Evolutionary conservation across 1,284 basidiomycete genomes (phyloP).

Genomic region (Cutaneotrichosporon sp.): DNA sequence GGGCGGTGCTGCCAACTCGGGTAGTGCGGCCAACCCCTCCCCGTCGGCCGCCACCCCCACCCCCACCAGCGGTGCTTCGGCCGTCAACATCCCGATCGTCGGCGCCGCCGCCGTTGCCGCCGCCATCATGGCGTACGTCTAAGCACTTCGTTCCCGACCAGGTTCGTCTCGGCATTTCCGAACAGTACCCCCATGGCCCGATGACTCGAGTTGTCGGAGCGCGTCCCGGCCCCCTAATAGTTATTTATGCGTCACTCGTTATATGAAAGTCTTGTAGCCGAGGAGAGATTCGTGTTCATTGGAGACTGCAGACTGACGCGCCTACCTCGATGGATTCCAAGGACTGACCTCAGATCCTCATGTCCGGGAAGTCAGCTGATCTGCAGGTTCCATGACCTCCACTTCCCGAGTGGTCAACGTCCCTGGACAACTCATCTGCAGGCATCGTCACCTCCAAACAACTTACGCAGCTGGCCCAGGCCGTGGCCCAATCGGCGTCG

Average conservation of each 20-base stretch:
- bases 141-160: neutral
- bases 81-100: slow-evolving; percentile 9
- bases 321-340: neutral
- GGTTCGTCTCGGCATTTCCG: neutral
- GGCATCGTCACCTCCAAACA: neutral
- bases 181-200: neutral
- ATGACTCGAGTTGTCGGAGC: neutral
- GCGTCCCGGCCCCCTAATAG: slow-evolving; percentile 2
- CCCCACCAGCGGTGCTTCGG: slow-evolving; percentile 3
- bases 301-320: neutral
- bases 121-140: slow-evolving; percentile 15
- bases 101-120: slow-evolving; percentile 13
- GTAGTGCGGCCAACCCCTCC: neutral
- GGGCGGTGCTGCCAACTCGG: too few species aligned
- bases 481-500: neutral
- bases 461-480: neutral
- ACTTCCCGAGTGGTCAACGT: neutral
- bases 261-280: neutral
- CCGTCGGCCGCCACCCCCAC: neutral
- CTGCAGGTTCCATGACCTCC: neutral
- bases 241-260: slow-evolving; percentile 11
- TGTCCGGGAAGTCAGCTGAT: neutral
- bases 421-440: neutral
- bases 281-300: too few species aligned
- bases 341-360: too few species aligned